Base-by-base conservation (phyloP, 768 basidiomycete species). In the Tulasnella sp. region DNA sequence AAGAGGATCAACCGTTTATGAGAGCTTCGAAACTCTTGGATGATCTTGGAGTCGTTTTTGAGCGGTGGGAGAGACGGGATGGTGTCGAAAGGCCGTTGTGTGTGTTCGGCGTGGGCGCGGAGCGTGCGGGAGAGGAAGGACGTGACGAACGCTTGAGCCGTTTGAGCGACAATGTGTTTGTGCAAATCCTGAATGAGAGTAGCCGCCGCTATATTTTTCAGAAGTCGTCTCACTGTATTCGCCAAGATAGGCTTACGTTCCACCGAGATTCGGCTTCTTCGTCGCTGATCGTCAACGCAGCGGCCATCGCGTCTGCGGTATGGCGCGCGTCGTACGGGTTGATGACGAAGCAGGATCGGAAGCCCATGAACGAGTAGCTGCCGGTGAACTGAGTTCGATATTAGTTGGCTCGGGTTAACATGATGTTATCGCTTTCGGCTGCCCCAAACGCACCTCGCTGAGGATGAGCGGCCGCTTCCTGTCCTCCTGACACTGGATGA, bases 291-390 rank as follows among this genome's bases (percentile, higher is more conserved):
- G 88, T 90, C 37, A 95, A 80, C 11, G 92, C 92, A 81, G 87
- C 85, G 64, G 87, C 75, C 75, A 95, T 94, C 2, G 92, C 93
- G 35, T 87, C 83, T 0, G 94, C 91, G 2, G 94, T 94, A 19
- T 88, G 89, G 34, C 90, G 86, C 39, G 86, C 86, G 75, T 93
- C 91, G 86, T 90, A 94, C 0, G 92, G 93, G 77, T 94, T 94
- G 78, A 94, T 84, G 9, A 89, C 88, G 63, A 94, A 90, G 75
- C 92, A 94, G 12, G 89, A 90, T 44, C 92, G 83, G 82, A 95
- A 95, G 14, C 93, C 92, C 64, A 88, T 89, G 77, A 92, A 93
- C 75, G 87, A 90, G 77, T 94, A 94, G 5, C 88, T 88, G 16
- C 93, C 93, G 0, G 93, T 90, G 78, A 95, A 95, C 88, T 91